Conservation (phyloP, 1,284 basidiomycete species). For the Trichosporon sp. region DNA sequence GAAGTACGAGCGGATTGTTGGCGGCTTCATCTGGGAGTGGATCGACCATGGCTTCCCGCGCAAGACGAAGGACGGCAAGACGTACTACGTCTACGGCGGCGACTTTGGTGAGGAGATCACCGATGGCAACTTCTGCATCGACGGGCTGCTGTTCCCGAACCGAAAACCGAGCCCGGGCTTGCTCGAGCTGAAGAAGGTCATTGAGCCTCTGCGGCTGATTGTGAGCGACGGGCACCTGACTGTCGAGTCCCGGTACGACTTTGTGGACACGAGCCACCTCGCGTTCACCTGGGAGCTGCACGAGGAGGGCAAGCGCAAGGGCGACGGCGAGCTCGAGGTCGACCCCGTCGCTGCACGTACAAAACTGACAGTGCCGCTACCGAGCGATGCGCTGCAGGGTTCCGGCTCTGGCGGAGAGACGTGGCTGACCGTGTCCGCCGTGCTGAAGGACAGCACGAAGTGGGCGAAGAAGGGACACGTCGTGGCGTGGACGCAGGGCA, state of each 20-base stretch:
- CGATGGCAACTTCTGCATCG: slow-evolving; percentile 25
- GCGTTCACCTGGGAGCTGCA: slow-evolving; percentile 9
- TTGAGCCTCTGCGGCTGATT: slow-evolving; percentile 18
- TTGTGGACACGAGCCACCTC: slow-evolving; percentile 5
- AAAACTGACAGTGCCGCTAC: not conserved
- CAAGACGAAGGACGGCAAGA: slow-evolving; percentile 9
- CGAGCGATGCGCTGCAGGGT: not conserved
- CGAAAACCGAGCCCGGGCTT: slow-evolving; percentile 21
- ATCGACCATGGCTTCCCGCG: slow-evolving; percentile 25
- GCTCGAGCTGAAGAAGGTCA: slow-evolving; percentile 18
- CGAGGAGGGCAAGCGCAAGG: slow-evolving; percentile 6
- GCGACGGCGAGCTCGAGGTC: not conserved
- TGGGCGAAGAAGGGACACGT: slow-evolving; percentile 19
- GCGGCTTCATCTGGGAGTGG: slow-evolving; percentile 32
- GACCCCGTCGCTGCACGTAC: not conserved
- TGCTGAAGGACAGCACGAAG: not conserved
- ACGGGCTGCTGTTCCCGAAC: slow-evolving; percentile 27
- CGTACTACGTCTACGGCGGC: slow-evolving; percentile 24
- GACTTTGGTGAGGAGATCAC: slow-evolving; percentile 28
- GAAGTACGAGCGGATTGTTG: slow-evolving; percentile 21
- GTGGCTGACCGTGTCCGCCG: slow-evolving; percentile 6
- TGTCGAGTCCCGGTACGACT: slow-evolving; percentile 6
- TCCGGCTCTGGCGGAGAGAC: not conserved
- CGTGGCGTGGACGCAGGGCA: not conserved
- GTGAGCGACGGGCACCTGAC: not conserved